phyloP scores from a whole-genome alignment of 192 early-diverging fungal genomes.

The Coemansia sp. region DNA sequence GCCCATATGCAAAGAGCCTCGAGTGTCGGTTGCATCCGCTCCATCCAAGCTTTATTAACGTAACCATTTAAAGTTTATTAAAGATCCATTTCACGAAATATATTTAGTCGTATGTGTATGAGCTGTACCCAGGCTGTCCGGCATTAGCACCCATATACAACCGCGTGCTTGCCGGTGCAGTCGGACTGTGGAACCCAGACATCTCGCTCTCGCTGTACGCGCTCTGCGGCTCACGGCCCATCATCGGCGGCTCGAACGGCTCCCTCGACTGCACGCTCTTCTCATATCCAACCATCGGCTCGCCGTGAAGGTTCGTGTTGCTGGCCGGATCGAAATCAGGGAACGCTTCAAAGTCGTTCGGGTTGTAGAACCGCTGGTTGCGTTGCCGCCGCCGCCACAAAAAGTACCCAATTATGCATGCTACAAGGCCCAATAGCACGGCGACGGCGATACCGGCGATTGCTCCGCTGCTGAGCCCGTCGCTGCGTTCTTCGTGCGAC shows the following conservation, averaged over 20 bases:
- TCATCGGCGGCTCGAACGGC: neutral
- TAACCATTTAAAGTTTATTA: neutral
- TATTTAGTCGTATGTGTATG: neutral
- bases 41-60: constrained; percentile 33
- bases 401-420: constrained; percentile 7
- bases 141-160: neutral
- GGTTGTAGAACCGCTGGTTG: constrained; percentile 20
- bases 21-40: constrained; percentile 30
- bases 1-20: constrained; percentile 9
- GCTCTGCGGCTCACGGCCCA: neutral
- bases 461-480: constrained; percentile 23
- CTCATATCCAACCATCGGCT: constrained; percentile 9
- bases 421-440: neutral
- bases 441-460: constrained; percentile 28
- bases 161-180: neutral
- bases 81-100: too few relatives aligned
- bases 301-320: constrained; percentile 16
- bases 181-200: constrained; percentile 11
- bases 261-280: constrained; percentile 7
- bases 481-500: neutral
- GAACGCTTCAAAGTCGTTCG: constrained; percentile 28
- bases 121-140: neutral
- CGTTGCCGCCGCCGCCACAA: constrained; percentile 32
- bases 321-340: constrained; percentile 29
- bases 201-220: constrained; percentile 6